A percentile compares a stretch with the other conserved stretches of the same genome.
Conservation (phyloP, 768 basidiomycete genomes). For the Termitomyces sp. region DNA sequence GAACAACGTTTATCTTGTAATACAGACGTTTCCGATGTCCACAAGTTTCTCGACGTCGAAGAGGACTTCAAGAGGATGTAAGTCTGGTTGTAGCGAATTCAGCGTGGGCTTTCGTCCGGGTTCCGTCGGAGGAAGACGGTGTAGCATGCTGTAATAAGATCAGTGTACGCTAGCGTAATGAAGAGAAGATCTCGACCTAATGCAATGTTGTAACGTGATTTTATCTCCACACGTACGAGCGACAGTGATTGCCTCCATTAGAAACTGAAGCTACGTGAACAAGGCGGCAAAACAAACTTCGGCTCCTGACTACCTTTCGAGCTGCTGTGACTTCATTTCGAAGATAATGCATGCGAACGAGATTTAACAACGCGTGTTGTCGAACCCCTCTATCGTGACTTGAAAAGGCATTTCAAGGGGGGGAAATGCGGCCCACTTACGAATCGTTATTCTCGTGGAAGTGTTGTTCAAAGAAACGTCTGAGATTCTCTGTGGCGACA, state of each 20-base stretch:
- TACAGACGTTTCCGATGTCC: constrained; percentile 53
- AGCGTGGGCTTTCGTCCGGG: constrained; percentile 45
- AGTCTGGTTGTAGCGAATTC: constrained; percentile 71
- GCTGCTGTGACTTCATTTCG: constrained; percentile 65
- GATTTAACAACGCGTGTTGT: constrained; percentile 73
- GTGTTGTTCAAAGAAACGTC: constrained; percentile 80
- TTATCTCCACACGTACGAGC: constrained; percentile 70
- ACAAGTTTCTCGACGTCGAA: constrained; percentile 77
- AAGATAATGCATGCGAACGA: constrained; percentile 75
- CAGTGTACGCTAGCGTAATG: neutral
- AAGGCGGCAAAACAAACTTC: neutral
- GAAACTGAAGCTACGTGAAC: constrained; percentile 36
- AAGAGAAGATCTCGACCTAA: constrained; percentile 42
- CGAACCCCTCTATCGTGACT: constrained; percentile 56
- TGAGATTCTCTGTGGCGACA: constrained; percentile 62
- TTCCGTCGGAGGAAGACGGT: constrained; percentile 58
- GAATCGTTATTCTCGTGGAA: constrained; percentile 80
- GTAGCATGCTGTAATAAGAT: constrained; percentile 47
- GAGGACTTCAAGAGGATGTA: constrained; percentile 73
- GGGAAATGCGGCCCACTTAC: constrained; percentile 34
- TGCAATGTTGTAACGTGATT: constrained; percentile 72
- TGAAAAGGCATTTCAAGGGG: neutral
- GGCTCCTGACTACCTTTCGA: constrained; percentile 45
- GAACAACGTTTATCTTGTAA: neutral
- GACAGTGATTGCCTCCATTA: constrained; percentile 75